A percentile compares a stretch with the other conserved stretches of the same genome.
These are phyloP conservation scores for Debaryomycetaceae sp. DNA, from an alignment of 1,139 yeast species.

Conservation along the genomic window DNA sequence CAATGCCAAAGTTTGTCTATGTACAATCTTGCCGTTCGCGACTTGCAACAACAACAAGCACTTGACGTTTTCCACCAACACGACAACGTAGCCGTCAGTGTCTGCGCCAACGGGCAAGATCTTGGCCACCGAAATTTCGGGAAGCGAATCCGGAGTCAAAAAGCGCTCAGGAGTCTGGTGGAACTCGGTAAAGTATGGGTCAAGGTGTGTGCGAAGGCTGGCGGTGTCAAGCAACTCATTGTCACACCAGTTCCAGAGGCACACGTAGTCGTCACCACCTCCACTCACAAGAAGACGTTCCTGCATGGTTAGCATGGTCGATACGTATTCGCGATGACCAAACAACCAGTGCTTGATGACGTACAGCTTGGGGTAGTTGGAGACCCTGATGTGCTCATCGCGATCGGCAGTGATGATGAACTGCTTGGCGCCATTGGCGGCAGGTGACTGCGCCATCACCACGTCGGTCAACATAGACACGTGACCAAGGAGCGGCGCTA, in stretches of 20 bases:
- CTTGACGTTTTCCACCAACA: slow-evolving; percentile 56
- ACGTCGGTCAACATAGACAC: slow-evolving; percentile 92
- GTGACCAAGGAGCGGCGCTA: slow-evolving; percentile 82
- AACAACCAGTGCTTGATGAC: slow-evolving; percentile 80
- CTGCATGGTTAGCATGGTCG: slow-evolving; percentile 45
- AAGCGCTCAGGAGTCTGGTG: slow-evolving; percentile 70
- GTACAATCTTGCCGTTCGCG: slow-evolving; percentile 13
- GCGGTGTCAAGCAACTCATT: slow-evolving; percentile 45
- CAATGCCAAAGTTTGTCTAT: slow-evolving; percentile 25
- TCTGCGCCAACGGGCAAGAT: slow-evolving; percentile 30
- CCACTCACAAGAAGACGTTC: slow-evolving; percentile 59
- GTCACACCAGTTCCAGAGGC: slow-evolving; percentile 72
- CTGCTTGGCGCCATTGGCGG: slow-evolving; percentile 44
- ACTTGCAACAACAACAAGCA: slow-evolving; percentile 42
- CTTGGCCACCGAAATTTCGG: slow-evolving; percentile 53
- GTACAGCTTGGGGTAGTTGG: slow-evolving; percentile 73
- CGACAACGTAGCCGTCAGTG: slow-evolving; percentile 37
- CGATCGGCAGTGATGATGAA: slow-evolving; percentile 81
- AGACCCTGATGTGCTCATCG: slow-evolving; percentile 93
- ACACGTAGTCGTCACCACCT: slow-evolving; percentile 84
- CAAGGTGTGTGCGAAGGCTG: slow-evolving; percentile 45
- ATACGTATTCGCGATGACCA: slow-evolving; percentile 82
- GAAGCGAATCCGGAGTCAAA: slow-evolving; percentile 47
- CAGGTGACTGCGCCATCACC: slow-evolving; percentile 36
- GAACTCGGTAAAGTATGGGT: slow-evolving; percentile 46